Conservation (phyloP, 768 basidiomycete genomes). For the Leccinellum albellum region DNA sequence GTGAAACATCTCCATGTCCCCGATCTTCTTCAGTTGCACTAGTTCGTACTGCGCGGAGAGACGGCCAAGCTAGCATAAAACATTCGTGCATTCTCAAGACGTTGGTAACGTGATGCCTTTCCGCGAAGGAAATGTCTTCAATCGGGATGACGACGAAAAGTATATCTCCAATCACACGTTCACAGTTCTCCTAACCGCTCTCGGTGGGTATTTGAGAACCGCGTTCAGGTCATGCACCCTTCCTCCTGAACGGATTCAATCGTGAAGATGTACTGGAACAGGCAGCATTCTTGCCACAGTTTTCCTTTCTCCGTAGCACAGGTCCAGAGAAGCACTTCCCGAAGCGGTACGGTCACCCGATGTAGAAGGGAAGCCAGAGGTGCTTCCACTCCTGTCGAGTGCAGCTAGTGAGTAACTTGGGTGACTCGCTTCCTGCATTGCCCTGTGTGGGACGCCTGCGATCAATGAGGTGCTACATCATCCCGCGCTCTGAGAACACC, state of each 20-base stretch:
- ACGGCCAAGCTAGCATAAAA: background rate
- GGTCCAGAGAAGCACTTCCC: conserved; percentile 11
- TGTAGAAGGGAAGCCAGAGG: conserved; percentile 12
- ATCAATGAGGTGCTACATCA: conserved; percentile 13
- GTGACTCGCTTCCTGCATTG: conserved; percentile 5
- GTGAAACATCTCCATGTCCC: background rate
- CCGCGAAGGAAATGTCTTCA: conserved; percentile 8
- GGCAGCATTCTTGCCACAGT: conserved; percentile 15
- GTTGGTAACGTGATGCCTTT: conserved; percentile 3
- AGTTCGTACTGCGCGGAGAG: conserved; percentile 5
- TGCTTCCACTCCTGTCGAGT: conserved; percentile 25
- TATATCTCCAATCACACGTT: conserved; percentile 29
- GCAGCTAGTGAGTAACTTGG: background rate
- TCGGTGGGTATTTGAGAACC: conserved; percentile 47
- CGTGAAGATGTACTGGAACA: conserved; percentile 13
- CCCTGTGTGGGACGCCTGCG: background rate
- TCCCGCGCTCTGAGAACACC: background rate
- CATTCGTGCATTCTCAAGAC: background rate
- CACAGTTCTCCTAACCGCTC: conserved; percentile 27
- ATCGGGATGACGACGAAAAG: conserved; percentile 16
- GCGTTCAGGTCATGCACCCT: conserved; percentile 2
- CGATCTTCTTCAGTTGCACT: conserved; percentile 7
- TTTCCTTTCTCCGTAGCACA: conserved; percentile 10
- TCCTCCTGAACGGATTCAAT: conserved; percentile 10
- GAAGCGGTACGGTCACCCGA: conserved; percentile 7